Percentiles rank a stretch among this genome's conserved stretches.
Evolutionary conservation across 140 eudicot genomes (phyloP).

Genomic region (Anethum foeniculum): DNA sequence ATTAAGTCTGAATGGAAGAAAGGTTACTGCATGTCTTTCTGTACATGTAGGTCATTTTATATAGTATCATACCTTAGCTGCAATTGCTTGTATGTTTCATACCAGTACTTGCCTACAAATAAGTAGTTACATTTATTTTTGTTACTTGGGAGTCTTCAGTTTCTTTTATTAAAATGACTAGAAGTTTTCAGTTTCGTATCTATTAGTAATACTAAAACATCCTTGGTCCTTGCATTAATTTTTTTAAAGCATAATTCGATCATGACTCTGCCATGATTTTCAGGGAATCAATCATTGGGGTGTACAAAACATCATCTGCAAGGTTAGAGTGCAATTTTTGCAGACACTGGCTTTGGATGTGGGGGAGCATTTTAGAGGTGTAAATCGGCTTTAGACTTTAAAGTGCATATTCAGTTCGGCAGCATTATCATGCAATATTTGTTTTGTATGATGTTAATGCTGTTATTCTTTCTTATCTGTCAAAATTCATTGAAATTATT

Average conservation of each 20-base stretch:
- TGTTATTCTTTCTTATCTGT: background rate
- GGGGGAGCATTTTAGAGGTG: background rate
- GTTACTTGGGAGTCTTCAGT: background rate
- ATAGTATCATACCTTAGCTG: background rate
- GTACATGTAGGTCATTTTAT: background rate
- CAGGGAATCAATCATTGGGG: background rate
- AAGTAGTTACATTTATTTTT: background rate
- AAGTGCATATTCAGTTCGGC: conserved; percentile 1
- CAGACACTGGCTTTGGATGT: background rate
- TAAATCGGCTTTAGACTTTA: background rate
- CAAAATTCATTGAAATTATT: background rate
- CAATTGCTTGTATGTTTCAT: background rate
- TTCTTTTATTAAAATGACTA: background rate
- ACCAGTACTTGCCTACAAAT: background rate
- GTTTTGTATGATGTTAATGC: background rate
- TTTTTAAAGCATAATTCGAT: background rate
- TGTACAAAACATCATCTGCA: background rate
- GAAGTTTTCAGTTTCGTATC: background rate
- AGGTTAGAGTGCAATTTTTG: background rate
- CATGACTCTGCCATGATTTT: background rate
- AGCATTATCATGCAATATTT: background rate
- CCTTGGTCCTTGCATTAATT: background rate
- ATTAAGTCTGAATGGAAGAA: background rate
- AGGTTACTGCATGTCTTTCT: background rate
- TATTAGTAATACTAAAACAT: background rate